A percentile compares a stretch with the other conserved stretches of the same genome.
These are phyloP conservation scores for Cystobasidium ongulense DNA, from an alignment of 768 basidiomycete species.

Conservation along the genomic window DNA sequence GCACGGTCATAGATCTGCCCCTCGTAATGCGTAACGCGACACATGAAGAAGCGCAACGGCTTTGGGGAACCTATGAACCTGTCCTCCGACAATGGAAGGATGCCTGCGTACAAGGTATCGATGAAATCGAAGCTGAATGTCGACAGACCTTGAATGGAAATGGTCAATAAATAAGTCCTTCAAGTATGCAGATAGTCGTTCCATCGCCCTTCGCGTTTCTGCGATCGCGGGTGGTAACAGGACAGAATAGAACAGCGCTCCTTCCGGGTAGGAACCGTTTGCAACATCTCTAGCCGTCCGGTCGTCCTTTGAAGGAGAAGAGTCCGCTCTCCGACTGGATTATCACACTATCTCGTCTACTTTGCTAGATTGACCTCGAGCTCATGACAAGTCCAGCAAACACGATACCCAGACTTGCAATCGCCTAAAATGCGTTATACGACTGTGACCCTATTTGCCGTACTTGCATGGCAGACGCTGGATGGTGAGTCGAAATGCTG, in stretches of 20 bases:
- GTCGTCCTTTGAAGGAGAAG: too few relatives aligned
- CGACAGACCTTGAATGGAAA: conserved; percentile 33
- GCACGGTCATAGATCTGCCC: conserved; percentile 10
- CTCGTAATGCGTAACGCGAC: conserved; percentile 1
- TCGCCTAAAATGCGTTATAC: neutral
- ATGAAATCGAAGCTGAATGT: conserved; percentile 39
- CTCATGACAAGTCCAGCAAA: too few relatives aligned
- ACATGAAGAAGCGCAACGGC: conserved; percentile 19
- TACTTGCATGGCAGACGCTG: neutral
- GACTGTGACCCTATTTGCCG: neutral
- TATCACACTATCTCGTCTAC: too few relatives aligned
- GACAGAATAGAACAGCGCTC: too few relatives aligned
- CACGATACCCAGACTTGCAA: neutral
- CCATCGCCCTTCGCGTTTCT: too few relatives aligned
- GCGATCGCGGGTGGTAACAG: too few relatives aligned
- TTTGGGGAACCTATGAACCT: conserved; percentile 41
- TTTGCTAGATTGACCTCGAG: too few relatives aligned
- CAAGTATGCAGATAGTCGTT: too few relatives aligned
- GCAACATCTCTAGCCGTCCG: too few relatives aligned
- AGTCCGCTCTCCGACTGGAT: too few relatives aligned
- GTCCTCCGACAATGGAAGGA: conserved; percentile 39
- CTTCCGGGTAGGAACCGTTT: too few relatives aligned
- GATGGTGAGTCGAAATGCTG: neutral
- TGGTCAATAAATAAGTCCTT: neutral
- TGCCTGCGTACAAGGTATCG: conserved; percentile 36